A percentile compares a stretch with the other conserved stretches of the same genome.
These are phyloP conservation scores for Phytopythium oedochilum DNA, from an alignment of 352 stramenopile genomes.

Conservation along the genomic window DNA sequence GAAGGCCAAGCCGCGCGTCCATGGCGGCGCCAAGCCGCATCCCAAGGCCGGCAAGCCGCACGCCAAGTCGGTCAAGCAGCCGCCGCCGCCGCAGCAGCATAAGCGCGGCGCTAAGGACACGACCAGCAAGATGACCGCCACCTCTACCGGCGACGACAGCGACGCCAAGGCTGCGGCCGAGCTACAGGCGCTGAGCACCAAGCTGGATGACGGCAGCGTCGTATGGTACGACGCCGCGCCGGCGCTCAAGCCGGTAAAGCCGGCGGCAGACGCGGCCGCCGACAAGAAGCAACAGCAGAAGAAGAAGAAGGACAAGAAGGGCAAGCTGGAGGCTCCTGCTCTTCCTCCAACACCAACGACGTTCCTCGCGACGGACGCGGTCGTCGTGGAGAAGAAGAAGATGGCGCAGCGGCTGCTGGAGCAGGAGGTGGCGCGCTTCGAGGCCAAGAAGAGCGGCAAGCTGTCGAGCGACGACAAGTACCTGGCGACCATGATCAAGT, in stretches of 20 bases:
- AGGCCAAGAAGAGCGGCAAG: slow-evolving; percentile 58
- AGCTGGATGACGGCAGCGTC: slow-evolving; percentile 25
- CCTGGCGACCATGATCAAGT: slow-evolving; percentile 83
- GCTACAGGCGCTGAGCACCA: slow-evolving; percentile 21
- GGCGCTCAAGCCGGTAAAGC: slow-evolving; percentile 16
- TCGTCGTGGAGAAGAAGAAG: slow-evolving; percentile 49
- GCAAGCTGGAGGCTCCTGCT: slow-evolving; percentile 15
- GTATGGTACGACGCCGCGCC: slow-evolving; percentile 33
- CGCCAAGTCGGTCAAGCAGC: no score
- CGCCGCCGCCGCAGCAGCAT: no score
- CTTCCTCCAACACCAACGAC: background rate
- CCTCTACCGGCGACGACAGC: background rate
- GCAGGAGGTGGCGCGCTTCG: slow-evolving; percentile 47
- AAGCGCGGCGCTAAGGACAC: slow-evolving; percentile 1
- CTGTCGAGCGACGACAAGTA: slow-evolving; percentile 87
- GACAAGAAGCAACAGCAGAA: slow-evolving; percentile 5
- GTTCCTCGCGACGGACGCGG: slow-evolving; percentile 20
- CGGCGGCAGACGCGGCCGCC: slow-evolving; percentile 2
- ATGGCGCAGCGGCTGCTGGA: slow-evolving; percentile 57
- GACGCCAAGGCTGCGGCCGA: slow-evolving; percentile 6
- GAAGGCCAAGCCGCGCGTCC: background rate
- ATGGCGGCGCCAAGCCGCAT: background rate
- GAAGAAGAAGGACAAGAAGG: slow-evolving; percentile 9
- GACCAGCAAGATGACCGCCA: slow-evolving; percentile 1
- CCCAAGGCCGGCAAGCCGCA: no score